A percentile compares a stretch with the other conserved stretches of the same genome.
Conservation (phyloP, 169 alveolate species). For the Plasmodium gallinaceum region DNA sequence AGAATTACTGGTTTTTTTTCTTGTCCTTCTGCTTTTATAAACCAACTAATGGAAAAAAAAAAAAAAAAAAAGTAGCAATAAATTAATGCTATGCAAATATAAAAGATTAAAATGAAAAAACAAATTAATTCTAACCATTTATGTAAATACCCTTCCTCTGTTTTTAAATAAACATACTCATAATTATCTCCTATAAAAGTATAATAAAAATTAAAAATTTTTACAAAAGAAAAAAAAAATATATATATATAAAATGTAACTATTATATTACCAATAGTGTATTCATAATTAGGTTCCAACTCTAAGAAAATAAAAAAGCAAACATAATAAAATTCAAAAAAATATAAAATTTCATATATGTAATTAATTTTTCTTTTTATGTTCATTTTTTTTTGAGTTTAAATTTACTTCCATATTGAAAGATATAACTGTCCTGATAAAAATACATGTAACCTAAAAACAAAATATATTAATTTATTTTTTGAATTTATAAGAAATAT, state of each 20-base stretch:
- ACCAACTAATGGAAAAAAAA: slow-evolving; percentile 32
- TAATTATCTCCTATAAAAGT: slow-evolving; percentile 20
- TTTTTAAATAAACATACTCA: slow-evolving; percentile 13
- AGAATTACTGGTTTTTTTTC: slow-evolving; percentile 42
- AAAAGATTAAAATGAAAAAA: too few relatives aligned
- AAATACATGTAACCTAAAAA: slow-evolving; percentile 28
- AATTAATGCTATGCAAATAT: not conserved
- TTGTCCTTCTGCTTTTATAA: slow-evolving; percentile 16
- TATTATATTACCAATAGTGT: not conserved
- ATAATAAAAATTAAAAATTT: slow-evolving; percentile 1
- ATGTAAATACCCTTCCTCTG: not conserved
- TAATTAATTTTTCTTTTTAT: not conserved
- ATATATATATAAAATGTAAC: not conserved
- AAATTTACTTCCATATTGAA: slow-evolving; percentile 12
- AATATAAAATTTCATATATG: not conserved
- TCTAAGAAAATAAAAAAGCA: not conserved
- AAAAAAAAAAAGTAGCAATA: not conserved
- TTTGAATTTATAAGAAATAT: too few relatives aligned
- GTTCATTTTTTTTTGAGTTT: not conserved
- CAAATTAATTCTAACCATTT: slow-evolving; percentile 6
- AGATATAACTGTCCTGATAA: slow-evolving; percentile 23
- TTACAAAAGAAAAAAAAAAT: not conserved
- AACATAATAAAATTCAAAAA: not conserved
- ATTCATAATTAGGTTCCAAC: not conserved
- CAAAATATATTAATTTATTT: not conserved